Evolutionary conservation across 257 asterid genomes (phyloP).

Genomic region (Solanum peruvianum): DNA sequence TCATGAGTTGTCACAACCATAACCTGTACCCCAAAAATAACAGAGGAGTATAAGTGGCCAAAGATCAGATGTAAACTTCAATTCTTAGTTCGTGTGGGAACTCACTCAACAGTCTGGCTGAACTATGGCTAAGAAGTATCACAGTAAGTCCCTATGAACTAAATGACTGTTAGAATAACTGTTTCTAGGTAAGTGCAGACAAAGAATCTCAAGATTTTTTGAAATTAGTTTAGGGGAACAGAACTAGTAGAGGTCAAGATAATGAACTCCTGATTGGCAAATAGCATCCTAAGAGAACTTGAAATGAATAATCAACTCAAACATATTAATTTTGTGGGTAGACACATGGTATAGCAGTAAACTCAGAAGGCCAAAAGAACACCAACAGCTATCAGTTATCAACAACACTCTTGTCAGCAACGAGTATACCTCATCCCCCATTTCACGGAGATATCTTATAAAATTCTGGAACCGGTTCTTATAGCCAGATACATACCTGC

Average conservation of each 20-base stretch:
- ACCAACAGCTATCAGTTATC: neutral
- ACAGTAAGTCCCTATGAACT: neutral
- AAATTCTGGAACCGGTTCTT: slow-evolving; percentile 98
- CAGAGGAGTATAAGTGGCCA: neutral
- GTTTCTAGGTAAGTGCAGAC: neutral
- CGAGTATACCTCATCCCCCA: slow-evolving; percentile 93
- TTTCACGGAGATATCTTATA: slow-evolving; percentile 86
- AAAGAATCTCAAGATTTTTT: neutral
- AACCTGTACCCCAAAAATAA: slow-evolving; percentile 40
- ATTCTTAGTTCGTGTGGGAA: neutral
- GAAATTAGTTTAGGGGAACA: neutral
- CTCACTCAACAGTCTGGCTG: neutral
- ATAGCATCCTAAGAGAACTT: neutral
- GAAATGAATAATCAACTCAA: neutral
- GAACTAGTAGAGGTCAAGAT: neutral
- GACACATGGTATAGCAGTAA: neutral
- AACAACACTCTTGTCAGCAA: neutral
- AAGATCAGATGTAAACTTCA: neutral
- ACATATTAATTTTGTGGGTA: neutral
- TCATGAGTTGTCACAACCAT: slow-evolving; percentile 98
- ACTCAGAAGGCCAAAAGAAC: neutral
- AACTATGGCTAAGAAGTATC: neutral
- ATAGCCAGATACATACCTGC: slow-evolving; percentile 95
- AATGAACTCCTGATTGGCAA: neutral
- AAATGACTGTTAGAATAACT: neutral